These are phyloP conservation scores for Rhizoctonia solani DNA, from an alignment of 1,284 basidiomycete species.

Conservation along the genomic window DNA sequence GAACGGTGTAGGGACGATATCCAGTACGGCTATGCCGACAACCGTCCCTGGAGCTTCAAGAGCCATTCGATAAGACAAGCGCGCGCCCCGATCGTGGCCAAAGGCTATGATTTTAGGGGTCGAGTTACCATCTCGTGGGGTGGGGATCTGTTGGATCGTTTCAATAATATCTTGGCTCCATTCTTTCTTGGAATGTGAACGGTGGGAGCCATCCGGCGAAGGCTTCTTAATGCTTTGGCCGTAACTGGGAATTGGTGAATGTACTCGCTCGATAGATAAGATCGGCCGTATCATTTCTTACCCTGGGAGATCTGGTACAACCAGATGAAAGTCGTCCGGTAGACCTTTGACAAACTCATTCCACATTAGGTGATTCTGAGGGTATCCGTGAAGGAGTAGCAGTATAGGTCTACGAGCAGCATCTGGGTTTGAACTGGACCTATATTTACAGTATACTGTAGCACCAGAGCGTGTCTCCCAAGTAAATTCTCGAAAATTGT, in stretches of 20 bases:
- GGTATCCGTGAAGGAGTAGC: slow-evolving; percentile 44
- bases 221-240: slow-evolving; percentile 41
- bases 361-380: slow-evolving; percentile 43
- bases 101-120: slow-evolving; percentile 39
- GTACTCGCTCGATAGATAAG: neutral
- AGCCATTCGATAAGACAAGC: slow-evolving; percentile 43
- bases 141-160: slow-evolving; percentile 39
- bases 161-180: slow-evolving; percentile 42
- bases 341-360: slow-evolving; percentile 40
- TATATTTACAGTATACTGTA: slow-evolving; percentile 1
- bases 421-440: neutral
- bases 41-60: slow-evolving; percentile 41
- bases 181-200: slow-evolving; percentile 42
- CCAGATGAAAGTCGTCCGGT: slow-evolving; percentile 39
- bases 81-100: slow-evolving; percentile 44
- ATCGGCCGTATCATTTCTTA: slow-evolving; percentile 29
- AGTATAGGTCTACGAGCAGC: slow-evolving; percentile 38
- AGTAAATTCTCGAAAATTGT: slow-evolving; percentile 6
- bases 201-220: slow-evolving; percentile 39
- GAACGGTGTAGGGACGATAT: slow-evolving; percentile 43
- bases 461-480: slow-evolving; percentile 4
- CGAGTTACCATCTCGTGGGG: neutral
- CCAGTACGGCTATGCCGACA: slow-evolving; percentile 41
- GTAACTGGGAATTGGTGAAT: slow-evolving; percentile 37
- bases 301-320: slow-evolving; percentile 44